phyloP scores from a whole-genome alignment of 306 rosid genomes.

The Quercus agrifolia region DNA sequence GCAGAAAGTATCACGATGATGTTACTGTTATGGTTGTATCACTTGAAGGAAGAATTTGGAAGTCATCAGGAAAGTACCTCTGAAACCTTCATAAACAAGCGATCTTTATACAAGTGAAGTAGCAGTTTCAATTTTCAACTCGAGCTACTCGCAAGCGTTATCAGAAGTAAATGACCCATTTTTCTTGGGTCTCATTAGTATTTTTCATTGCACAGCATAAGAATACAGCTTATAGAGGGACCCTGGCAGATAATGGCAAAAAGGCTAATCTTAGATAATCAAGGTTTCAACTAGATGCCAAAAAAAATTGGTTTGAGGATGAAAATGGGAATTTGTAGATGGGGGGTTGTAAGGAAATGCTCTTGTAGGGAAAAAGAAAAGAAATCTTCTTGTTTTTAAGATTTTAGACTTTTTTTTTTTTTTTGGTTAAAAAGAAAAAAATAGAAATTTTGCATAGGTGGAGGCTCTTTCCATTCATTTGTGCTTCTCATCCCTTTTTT shows the following conservation, averaged over 20 bases:
- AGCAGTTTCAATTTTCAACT: conserved; percentile 26
- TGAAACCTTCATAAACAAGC: conserved; percentile 37
- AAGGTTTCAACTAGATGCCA: conserved; percentile 34
- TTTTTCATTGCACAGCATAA: conserved; percentile 33
- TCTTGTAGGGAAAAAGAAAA: conserved; percentile 30
- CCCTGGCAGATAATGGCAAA: conserved; percentile 30
- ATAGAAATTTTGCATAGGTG: conserved; percentile 61
- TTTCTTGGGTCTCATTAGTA: conserved; percentile 43
- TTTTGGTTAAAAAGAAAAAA: conserved; percentile 32
- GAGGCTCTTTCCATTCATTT: conserved; percentile 41
- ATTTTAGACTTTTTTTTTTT: conserved; percentile 23
- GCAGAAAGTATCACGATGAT: conserved; percentile 97
- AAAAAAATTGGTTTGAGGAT: conserved; percentile 40
- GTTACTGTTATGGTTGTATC: conserved; percentile 98
- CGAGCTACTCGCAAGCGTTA: conserved; percentile 30
- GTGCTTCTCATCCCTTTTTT: conserved; percentile 13
- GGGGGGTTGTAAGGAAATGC: conserved; percentile 46
- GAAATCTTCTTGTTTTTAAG: conserved; percentile 18
- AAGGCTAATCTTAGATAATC: conserved; percentile 25
- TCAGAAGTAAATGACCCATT: conserved; percentile 45
- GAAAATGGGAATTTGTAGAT: conserved; percentile 33
- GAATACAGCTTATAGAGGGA: conserved; percentile 29
- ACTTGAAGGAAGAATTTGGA: conserved; percentile 99
- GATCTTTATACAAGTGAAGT: conserved; percentile 25
- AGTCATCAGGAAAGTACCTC: conserved; percentile 91